These are phyloP conservation scores for Emmonsia crescens DNA, from an alignment of 2,329 filamentous ascomycete species.

Conservation along the genomic window DNA sequence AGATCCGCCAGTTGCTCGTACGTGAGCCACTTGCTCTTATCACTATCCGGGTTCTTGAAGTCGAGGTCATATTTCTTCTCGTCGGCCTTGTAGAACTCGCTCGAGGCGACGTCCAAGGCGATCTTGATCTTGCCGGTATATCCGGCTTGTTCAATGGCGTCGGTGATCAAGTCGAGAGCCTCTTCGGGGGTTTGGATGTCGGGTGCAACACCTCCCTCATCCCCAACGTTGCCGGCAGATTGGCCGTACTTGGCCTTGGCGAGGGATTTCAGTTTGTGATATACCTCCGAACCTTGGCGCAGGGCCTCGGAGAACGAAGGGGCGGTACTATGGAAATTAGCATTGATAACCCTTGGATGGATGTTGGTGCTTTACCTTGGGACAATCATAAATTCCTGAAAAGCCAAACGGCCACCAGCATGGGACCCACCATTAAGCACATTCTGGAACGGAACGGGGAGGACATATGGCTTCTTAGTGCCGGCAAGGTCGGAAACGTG, in stretches of 20 bases:
- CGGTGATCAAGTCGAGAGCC: constrained; percentile 90
- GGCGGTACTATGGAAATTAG: constrained; percentile 48
- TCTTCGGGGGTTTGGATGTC: constrained; percentile 97
- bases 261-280: constrained; percentile 92
- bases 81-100: constrained; percentile 97
- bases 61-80: constrained; percentile 99
- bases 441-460: constrained; percentile 88
- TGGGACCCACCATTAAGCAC: constrained; percentile 91
- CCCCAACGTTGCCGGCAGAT: constrained; percentile 96
- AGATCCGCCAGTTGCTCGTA: constrained; percentile 93
- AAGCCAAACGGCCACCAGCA: constrained; percentile 88
- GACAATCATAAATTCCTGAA: constrained; percentile 96
- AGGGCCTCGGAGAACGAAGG: constrained; percentile 91
- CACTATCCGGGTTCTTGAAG: constrained; percentile 99
- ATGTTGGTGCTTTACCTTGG: constrained; percentile 55
- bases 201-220: constrained; percentile 98
- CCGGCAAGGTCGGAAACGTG: constrained; percentile 80
- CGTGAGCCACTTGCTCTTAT: constrained; percentile 93
- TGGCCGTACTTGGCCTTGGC: constrained; percentile 99
- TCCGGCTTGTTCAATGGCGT: constrained; percentile 86
- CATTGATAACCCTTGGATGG: neutral
- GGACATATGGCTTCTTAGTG: constrained; percentile 84
- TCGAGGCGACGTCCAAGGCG: constrained; percentile 97
- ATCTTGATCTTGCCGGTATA: constrained; percentile 97
- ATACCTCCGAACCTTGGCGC: constrained; percentile 93